A percentile compares a stretch with the other conserved stretches of the same genome.
These are phyloP conservation scores for Saxispiralis lemnorum DNA, from an alignment of 495 filamentous ascomycete genomes.

Conservation along the genomic window DNA sequence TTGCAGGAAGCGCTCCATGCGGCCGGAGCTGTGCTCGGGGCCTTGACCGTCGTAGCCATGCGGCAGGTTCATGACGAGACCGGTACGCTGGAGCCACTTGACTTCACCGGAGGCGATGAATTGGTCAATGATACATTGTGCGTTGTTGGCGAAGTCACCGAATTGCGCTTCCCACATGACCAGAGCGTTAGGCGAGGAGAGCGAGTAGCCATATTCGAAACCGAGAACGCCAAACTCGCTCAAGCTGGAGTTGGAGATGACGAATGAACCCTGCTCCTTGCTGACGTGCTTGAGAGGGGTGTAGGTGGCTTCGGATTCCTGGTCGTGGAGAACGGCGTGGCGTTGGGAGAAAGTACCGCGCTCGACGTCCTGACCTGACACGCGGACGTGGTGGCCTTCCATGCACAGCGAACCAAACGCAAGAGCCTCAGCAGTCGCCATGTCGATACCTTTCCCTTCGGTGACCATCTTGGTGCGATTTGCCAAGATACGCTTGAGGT, in stretches of 20 bases:
- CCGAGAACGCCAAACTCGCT: constrained; percentile 91
- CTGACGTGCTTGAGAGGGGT: constrained; percentile 79
- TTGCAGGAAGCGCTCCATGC: constrained; percentile 94
- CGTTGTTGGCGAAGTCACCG: constrained; percentile 98
- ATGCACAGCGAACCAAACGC: constrained; percentile 80
- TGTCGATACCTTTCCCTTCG: constrained; percentile 90
- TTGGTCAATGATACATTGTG: constrained; percentile 96
- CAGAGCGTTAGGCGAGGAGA: constrained; percentile 87
- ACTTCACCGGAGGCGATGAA: constrained; percentile 94
- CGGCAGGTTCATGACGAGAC: constrained; percentile 81
- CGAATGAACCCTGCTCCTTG: constrained; percentile 80
- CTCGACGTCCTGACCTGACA: constrained; percentile 97
- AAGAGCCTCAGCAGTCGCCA: constrained; percentile 90
- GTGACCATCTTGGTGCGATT: constrained; percentile 81
- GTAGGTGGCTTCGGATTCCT: constrained; percentile 79
- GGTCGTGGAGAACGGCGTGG: constrained; percentile 92
- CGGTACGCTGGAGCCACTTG: constrained; percentile 96
- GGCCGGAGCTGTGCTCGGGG: constrained; percentile 92
- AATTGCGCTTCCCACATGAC: constrained; percentile 99
- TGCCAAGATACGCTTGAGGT: constrained; percentile 87
- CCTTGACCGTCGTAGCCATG: constrained; percentile 98
- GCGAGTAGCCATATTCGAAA: constrained; percentile 96
- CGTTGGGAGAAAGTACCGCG: constrained; percentile 98
- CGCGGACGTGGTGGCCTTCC: constrained; percentile 89
- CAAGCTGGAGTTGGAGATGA: constrained; percentile 92